These are phyloP conservation scores for Cryphonectria naterciae DNA, from an alignment of 2,329 filamentous ascomycete species.

Conservation along the genomic window DNA sequence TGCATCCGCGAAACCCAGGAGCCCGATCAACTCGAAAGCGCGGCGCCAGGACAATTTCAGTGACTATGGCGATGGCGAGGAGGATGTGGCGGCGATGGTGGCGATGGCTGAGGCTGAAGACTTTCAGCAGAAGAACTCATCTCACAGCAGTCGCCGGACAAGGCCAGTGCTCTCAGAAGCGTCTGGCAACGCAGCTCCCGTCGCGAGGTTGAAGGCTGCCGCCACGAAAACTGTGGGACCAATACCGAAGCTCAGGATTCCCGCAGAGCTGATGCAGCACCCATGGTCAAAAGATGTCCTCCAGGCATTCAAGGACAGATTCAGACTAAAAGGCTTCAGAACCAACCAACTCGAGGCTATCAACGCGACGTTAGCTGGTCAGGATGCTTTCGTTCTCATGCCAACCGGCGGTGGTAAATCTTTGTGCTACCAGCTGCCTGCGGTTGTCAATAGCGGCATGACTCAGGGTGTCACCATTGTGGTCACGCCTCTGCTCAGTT, in stretches of 20 bases:
- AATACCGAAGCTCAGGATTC: conserved; percentile 43
- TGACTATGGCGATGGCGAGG: conserved; percentile 42
- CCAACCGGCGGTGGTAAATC: conserved; percentile 97
- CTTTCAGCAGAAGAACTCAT: conserved; percentile 50
- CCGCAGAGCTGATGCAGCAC: conserved; percentile 63
- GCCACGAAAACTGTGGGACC: conserved; percentile 38
- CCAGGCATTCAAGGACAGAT: conserved; percentile 77
- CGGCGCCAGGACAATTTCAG: conserved; percentile 34
- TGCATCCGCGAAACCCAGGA: conserved; percentile 28
- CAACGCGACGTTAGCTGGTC: conserved; percentile 84
- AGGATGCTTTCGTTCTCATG: conserved; percentile 96
- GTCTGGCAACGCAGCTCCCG: conserved; percentile 49
- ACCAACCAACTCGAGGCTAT: conserved; percentile 94
- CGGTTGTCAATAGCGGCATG: conserved; percentile 77
- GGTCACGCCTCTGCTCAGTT: conserved; percentile 88
- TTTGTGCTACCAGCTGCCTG: conserved; percentile 92
- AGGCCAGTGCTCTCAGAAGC: conserved; percentile 51
- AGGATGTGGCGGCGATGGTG: conserved; percentile 54
- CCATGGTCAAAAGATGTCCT: conserved; percentile 88
- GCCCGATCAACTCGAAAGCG: conserved; percentile 30
- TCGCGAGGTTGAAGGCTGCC: conserved; percentile 39
- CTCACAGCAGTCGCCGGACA: conserved; percentile 29
- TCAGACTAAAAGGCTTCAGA: conserved; percentile 84
- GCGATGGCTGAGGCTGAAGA: conserved; percentile 56
- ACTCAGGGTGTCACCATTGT: conserved; percentile 90